Evolutionary conservation across 2,329 filamentous ascomycete genomes (phyloP).

Genomic region (Knufia fluminis): DNA sequence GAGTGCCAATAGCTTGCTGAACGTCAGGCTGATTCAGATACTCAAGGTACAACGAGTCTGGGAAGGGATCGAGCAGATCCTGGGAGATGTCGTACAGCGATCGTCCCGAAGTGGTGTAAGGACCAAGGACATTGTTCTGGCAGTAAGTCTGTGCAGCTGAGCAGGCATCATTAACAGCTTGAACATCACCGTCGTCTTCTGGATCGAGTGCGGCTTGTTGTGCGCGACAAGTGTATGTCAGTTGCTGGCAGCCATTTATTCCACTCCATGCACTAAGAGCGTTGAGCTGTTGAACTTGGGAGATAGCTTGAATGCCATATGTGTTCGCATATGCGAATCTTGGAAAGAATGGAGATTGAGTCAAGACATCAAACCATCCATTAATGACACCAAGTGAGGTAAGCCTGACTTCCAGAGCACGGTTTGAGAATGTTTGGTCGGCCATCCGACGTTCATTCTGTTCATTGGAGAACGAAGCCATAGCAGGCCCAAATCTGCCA

Average conservation of each 20-base stretch:
- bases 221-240: conserved; percentile 20
- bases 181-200: conserved; percentile 18
- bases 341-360: conserved; percentile 41
- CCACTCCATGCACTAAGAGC: conserved; percentile 19
- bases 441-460: conserved; percentile 52
- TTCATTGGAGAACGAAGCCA: conserved; percentile 48
- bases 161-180: conserved; percentile 22
- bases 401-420: conserved; percentile 29
- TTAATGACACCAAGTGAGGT: conserved; percentile 61
- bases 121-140: conserved; percentile 31
- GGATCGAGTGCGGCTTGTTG: conserved; percentile 20
- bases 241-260: conserved; percentile 22
- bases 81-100: conserved; percentile 52
- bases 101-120: conserved; percentile 28
- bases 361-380: conserved; percentile 57
- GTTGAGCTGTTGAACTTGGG: conserved; percentile 22
- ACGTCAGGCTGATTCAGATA: conserved; percentile 51
- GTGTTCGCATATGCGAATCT: conserved; percentile 38
- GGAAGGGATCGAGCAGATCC: conserved; percentile 48
- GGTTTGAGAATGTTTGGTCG: conserved; percentile 36
- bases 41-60: conserved; percentile 44
- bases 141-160: conserved; percentile 24
- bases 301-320: conserved; percentile 53
- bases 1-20: conserved; percentile 48
- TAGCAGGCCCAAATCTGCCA: conserved; percentile 59